Percentiles rank a stretch among this genome's conserved stretches.
Evolutionary conservation across 176 grass and related monocot species (phyloP).

Genomic region (Eragrostis curvula): DNA sequence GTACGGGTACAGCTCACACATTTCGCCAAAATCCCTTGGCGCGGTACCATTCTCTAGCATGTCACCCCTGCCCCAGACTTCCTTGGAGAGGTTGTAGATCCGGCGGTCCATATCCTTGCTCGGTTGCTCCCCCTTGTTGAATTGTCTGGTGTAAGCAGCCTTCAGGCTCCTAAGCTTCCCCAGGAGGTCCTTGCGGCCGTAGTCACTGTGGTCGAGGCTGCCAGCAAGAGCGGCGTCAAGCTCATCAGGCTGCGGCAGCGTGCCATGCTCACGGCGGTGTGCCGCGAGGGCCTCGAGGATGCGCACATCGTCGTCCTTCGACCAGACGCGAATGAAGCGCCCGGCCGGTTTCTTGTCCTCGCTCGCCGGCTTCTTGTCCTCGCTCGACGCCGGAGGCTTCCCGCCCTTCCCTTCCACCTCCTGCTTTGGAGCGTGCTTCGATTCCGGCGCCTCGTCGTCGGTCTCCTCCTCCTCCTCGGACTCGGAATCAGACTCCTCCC

Average conservation of each 20-base stretch:
- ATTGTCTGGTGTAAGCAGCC: neutral
- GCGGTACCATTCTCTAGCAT: neutral
- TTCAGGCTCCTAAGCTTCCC: constrained; percentile 39
- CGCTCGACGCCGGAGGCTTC: constrained; percentile 28
- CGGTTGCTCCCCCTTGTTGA: constrained; percentile 18
- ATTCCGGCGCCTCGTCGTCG: constrained; percentile 6
- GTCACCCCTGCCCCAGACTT: constrained; percentile 13
- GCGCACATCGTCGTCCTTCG: constrained; percentile 41
- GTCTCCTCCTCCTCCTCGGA: constrained; percentile 29
- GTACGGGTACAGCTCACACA: constrained; percentile 40
- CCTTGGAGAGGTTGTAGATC: constrained; percentile 41
- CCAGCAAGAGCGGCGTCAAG: constrained; percentile 32
- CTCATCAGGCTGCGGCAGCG: constrained; percentile 9
- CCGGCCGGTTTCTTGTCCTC: constrained; percentile 13
- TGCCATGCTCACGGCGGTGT: constrained; percentile 42
- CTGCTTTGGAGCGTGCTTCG: neutral
- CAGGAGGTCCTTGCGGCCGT: constrained; percentile 19
- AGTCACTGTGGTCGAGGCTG: constrained; percentile 36
- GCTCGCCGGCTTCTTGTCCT: too few relatives aligned
- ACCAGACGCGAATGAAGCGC: constrained; percentile 43
- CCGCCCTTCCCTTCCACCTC: neutral
- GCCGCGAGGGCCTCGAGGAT: constrained; percentile 50
- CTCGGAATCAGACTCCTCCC: constrained; percentile 1
- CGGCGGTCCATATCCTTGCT: constrained; percentile 46
- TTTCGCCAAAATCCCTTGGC: constrained; percentile 1